phyloP scores from a whole-genome alignment of 768 basidiomycete genomes.

The Kwoniella shandongensis region DNA sequence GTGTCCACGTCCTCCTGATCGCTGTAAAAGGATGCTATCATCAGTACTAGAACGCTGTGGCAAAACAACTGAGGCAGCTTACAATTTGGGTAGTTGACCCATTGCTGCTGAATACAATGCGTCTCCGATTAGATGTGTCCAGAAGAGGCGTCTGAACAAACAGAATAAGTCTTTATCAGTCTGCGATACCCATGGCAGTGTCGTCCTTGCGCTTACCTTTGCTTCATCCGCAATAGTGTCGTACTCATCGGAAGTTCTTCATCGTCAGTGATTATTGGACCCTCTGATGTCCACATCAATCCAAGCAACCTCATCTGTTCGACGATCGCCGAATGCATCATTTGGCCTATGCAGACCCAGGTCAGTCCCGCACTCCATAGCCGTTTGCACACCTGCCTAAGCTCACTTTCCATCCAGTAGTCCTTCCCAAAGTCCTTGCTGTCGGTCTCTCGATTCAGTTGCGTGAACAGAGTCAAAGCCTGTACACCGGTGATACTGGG shows the following conservation, averaged over 20 bases:
- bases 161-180: no score
- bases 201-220: no score
- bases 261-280: conserved; percentile 19
- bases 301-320: conserved; percentile 34
- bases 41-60: no score
- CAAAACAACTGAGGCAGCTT: no score
- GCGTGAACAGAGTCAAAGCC: conserved; percentile 30
- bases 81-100: conserved; percentile 31
- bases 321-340: conserved; percentile 25
- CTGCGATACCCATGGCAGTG: neutral
- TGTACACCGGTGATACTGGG: conserved; percentile 35
- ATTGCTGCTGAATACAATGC: conserved; percentile 26
- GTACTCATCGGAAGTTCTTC: conserved; percentile 14
- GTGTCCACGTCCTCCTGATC: conserved; percentile 24
- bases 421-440: conserved; percentile 17
- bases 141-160: conserved; percentile 30
- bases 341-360: conserved; percentile 14
- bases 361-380: neutral
- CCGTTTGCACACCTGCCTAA: neutral
- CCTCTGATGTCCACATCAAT: conserved; percentile 31
- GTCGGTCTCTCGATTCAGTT: conserved; percentile 25
- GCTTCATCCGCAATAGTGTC: conserved; percentile 27
- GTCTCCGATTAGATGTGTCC: conserved; percentile 26
- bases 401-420: conserved; percentile 29
- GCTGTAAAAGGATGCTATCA: neutral